A percentile compares a stretch with the other conserved stretches of the same genome.
Conservation (phyloP, 2,329 filamentous ascomycete genomes). For the Allantophomopsis lycopodina region DNA sequence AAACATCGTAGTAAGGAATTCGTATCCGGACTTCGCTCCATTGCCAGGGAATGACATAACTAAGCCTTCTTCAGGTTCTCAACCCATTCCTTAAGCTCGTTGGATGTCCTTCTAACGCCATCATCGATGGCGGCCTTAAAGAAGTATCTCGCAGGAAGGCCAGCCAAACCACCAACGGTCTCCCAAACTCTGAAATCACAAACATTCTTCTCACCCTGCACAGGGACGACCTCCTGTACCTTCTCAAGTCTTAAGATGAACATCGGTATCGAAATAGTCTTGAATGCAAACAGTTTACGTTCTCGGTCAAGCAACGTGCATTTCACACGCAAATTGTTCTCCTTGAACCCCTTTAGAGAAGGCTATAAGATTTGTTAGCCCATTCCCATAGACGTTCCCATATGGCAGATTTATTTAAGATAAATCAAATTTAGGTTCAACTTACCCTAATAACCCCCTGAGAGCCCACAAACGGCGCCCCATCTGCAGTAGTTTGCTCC, state of each 20-base stretch:
- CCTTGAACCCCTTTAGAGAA: slow-evolving; percentile 2
- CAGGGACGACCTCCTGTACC: slow-evolving; percentile 9
- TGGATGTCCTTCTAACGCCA: not conserved
- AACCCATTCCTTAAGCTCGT: not conserved
- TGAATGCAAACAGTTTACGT: slow-evolving; percentile 5
- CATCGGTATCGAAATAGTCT: slow-evolving; percentile 4
- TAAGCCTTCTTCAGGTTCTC: not conserved
- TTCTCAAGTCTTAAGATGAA: slow-evolving; percentile 9
- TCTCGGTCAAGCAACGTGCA: slow-evolving; percentile 8
- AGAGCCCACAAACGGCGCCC: slow-evolving; percentile 6
- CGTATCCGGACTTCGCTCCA: no score
- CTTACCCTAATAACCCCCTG: slow-evolving; percentile 8
- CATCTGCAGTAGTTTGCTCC: slow-evolving; percentile 3
- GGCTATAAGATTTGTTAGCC: not conserved
- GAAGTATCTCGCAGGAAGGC: slow-evolving; percentile 2
- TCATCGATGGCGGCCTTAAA: not conserved
- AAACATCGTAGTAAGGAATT: no score
- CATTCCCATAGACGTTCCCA: not conserved
- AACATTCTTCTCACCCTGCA: slow-evolving; percentile 4
- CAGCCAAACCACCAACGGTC: slow-evolving; percentile 8
- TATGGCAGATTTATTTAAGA: not conserved
- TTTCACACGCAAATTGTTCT: not conserved
- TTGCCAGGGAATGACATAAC: no score
- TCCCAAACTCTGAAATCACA: slow-evolving; percentile 11
- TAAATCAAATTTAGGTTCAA: not conserved